Evolutionary conservation across 495 filamentous ascomycete genomes (phyloP).

Genomic region (Rusavskia elegans): DNA sequence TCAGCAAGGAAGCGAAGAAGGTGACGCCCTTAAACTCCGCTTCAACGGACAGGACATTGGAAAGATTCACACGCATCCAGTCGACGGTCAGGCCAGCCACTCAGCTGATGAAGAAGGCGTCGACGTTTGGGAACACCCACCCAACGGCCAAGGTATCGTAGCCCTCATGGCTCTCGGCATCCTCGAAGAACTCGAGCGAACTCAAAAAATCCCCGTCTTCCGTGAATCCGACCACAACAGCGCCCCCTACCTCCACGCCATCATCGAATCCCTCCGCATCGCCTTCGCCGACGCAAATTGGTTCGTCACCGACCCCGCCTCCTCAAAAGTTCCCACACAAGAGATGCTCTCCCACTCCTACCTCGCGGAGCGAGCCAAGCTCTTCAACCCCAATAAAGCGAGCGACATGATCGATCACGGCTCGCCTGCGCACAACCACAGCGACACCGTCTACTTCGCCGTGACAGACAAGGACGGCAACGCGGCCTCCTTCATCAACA

Average conservation of each 20-base stretch:
- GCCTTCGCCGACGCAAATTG: slow-evolving; percentile 82
- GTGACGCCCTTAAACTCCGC: slow-evolving; percentile 63
- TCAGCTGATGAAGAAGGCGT: slow-evolving; percentile 38
- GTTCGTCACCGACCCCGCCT: slow-evolving; percentile 76
- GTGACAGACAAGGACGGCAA: slow-evolving; percentile 69
- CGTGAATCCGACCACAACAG: slow-evolving; percentile 55
- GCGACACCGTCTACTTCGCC: slow-evolving; percentile 90
- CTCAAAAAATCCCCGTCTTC: slow-evolving; percentile 56
- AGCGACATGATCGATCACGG: slow-evolving; percentile 45
- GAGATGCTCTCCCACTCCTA: slow-evolving; percentile 45
- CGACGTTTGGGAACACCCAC: slow-evolving; percentile 89
- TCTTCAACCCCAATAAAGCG: slow-evolving; percentile 46
- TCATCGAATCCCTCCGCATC: slow-evolving; percentile 82
- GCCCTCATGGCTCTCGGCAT: slow-evolving; percentile 90
- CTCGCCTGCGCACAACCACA: slow-evolving; percentile 49
- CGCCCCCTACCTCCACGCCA: slow-evolving; percentile 64
- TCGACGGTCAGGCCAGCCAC: slow-evolving; percentile 26
- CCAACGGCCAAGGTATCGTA: slow-evolving; percentile 95
- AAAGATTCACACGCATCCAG: slow-evolving; percentile 19
- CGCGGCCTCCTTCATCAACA: slow-evolving; percentile 92
- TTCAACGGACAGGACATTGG: slow-evolving; percentile 55
- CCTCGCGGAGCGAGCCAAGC: slow-evolving; percentile 49
- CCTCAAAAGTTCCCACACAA: slow-evolving; percentile 44
- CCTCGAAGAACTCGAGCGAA: slow-evolving; percentile 65
- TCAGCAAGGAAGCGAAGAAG: slow-evolving; percentile 57